phyloP scores from a whole-genome alignment of 495 filamentous ascomycete genomes.

The Podospora anserina region DNA sequence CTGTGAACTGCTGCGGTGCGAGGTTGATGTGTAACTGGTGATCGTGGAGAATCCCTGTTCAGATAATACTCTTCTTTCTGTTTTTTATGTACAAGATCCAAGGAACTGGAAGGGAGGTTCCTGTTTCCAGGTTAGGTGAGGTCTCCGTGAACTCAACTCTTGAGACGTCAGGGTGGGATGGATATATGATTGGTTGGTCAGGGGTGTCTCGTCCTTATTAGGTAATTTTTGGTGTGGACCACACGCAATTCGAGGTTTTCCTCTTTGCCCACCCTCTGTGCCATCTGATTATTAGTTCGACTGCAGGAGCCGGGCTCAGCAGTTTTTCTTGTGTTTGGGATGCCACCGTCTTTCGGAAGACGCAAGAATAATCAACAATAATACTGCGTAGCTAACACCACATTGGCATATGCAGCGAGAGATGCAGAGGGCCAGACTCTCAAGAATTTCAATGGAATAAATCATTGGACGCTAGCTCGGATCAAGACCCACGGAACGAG shows the following conservation, averaged over 20 bases:
- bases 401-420: not conserved
- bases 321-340: not conserved
- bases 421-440: not conserved
- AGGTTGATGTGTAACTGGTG: not conserved
- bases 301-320: not conserved
- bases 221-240: constrained; percentile 5
- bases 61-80: not conserved
- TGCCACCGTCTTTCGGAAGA: not conserved
- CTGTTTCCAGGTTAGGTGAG: not conserved
- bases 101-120: not conserved
- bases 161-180: not conserved
- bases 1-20: not conserved
- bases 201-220: constrained; percentile 11
- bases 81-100: not conserved
- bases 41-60: constrained; percentile 8
- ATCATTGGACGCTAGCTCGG: not conserved
- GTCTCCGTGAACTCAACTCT: not conserved
- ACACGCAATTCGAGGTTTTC: not conserved
- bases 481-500: not conserved
- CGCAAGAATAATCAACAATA: not conserved
- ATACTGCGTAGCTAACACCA: not conserved
- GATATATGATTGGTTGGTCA: constrained; percentile 3
- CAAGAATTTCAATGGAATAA: not conserved
- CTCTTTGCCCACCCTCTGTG: not conserved
- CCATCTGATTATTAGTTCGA: not conserved